These are phyloP conservation scores for Annulohypoxylon nitens DNA, from an alignment of 495 filamentous ascomycete genomes.

Conservation along the genomic window DNA sequence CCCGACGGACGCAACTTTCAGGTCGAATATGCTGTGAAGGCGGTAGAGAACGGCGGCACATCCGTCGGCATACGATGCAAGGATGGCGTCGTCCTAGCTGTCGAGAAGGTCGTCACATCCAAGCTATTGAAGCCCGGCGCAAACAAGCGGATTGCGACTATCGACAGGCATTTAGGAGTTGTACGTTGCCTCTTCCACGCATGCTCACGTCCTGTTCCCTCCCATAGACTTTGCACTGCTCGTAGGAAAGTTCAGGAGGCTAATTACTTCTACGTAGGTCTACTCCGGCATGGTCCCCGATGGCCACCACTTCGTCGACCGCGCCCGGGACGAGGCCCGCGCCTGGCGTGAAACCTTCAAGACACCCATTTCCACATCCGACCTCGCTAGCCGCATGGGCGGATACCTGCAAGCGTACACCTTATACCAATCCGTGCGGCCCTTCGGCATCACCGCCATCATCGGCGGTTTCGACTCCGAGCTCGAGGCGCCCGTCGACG, in stretches of 20 bases:
- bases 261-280: slow-evolving; percentile 69
- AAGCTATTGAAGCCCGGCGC: slow-evolving; percentile 93
- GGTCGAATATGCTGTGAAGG: slow-evolving; percentile 98
- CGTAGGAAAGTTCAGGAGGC: not conserved
- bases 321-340: slow-evolving; percentile 92
- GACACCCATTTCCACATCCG: slow-evolving; percentile 85
- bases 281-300: slow-evolving; percentile 94
- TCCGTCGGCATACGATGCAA: slow-evolving; percentile 97
- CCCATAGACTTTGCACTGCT: not conserved
- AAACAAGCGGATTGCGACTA: slow-evolving; percentile 95
- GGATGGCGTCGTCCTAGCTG: slow-evolving; percentile 94
- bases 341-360: slow-evolving; percentile 91
- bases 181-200: slow-evolving; percentile 65
- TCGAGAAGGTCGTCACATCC: slow-evolving; percentile 95
- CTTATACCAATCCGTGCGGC: slow-evolving; percentile 93
- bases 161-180: slow-evolving; percentile 93
- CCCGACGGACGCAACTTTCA: slow-evolving; percentile 99
- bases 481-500: slow-evolving; percentile 82
- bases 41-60: slow-evolving; percentile 97
- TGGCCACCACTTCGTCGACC: slow-evolving; percentile 92
- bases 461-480: slow-evolving; percentile 93
- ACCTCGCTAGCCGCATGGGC: slow-evolving; percentile 90
- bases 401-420: slow-evolving; percentile 97
- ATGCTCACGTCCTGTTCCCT: not conserved
- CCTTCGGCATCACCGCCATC: slow-evolving; percentile 96